These are phyloP conservation scores for Zygosaccharomyces kombuchaensis DNA, from an alignment of 805 yeast species.

Conservation along the genomic window DNA sequence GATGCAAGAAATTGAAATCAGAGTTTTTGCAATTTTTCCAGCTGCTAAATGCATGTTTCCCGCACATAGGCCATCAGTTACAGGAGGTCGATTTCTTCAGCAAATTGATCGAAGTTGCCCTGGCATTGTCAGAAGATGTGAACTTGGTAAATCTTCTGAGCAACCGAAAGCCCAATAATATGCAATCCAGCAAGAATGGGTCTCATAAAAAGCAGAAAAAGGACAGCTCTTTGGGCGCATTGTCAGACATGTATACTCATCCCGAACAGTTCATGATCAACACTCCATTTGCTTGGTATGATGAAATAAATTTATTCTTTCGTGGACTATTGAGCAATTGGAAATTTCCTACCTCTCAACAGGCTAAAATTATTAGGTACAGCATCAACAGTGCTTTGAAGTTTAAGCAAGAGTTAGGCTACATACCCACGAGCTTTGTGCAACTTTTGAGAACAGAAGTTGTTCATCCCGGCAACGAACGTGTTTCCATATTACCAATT, in stretches of 20 bases:
- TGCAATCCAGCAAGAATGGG: constrained; percentile 11
- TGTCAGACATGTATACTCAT: constrained; percentile 67
- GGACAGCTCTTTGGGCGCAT: constrained; percentile 44
- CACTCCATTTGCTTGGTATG: constrained; percentile 38
- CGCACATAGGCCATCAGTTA: constrained; percentile 37
- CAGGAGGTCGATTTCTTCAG: constrained; percentile 50
- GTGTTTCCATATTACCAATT: constrained; percentile 67
- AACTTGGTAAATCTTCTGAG: constrained; percentile 28
- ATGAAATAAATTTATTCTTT: constrained; percentile 41
- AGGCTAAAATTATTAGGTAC: constrained; percentile 52
- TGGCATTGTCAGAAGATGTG: constrained; percentile 38
- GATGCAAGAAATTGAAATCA: constrained; percentile 22
- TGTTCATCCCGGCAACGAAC: constrained; percentile 61
- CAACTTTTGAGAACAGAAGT: constrained; percentile 53
- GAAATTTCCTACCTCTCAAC: constrained; percentile 56
- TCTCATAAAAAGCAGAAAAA: constrained; percentile 40
- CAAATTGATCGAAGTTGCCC: constrained; percentile 55
- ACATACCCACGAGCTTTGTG: constrained; percentile 25
- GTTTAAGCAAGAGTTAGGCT: constrained; percentile 28
- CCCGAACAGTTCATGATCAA: constrained; percentile 48
- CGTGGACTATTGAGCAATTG: constrained; percentile 44
- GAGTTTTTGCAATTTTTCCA: constrained; percentile 25
- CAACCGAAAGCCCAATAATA: constrained; percentile 11
- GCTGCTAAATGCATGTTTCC: constrained; percentile 18
- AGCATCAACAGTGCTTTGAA: constrained; percentile 38